Evolutionary conservation across 2,329 filamentous ascomycete species (phyloP).

Genomic region (Knoxdaviesia capensis): DNA sequence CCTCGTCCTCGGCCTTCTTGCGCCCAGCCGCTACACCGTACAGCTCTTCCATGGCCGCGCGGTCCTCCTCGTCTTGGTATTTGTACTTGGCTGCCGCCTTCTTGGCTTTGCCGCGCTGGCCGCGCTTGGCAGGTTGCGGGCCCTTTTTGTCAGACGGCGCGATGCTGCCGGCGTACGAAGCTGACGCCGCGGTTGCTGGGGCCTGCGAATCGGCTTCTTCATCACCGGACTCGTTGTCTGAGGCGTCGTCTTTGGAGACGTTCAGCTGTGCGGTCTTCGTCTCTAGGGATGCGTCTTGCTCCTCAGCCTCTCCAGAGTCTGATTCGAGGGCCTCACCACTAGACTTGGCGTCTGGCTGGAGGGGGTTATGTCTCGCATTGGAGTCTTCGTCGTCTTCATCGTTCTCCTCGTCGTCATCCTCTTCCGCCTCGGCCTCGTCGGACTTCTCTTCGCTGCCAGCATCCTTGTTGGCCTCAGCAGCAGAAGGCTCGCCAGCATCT

Average conservation of each 20-base stretch:
- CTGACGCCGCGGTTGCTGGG: slow-evolving; percentile 4
- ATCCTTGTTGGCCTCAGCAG: slow-evolving; percentile 13
- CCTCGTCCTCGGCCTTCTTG: slow-evolving; percentile 48
- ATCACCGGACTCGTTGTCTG: slow-evolving; percentile 8
- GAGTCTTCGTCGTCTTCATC: neutral
- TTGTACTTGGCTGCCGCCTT: slow-evolving; percentile 82
- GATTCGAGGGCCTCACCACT: neutral
- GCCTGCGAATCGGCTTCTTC: slow-evolving; percentile 6
- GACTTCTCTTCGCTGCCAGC: slow-evolving; percentile 8
- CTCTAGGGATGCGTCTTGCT: too few relatives aligned
- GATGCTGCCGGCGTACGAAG: slow-evolving; percentile 4
- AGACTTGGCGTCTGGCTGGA: neutral
- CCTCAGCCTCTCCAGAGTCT: neutral
- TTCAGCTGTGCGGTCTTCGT: neutral
- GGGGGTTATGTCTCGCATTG: neutral
- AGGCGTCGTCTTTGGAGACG: slow-evolving; percentile 1
- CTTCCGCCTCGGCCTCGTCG: slow-evolving; percentile 9
- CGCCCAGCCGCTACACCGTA: slow-evolving; percentile 56
- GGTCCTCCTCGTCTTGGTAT: slow-evolving; percentile 86
- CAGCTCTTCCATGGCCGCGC: slow-evolving; percentile 62
- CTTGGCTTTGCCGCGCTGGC: slow-evolving; percentile 67
- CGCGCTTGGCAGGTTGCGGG: slow-evolving; percentile 33
- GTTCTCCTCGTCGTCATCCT: slow-evolving; percentile 10
- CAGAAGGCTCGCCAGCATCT: slow-evolving; percentile 8
- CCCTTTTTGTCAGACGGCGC: slow-evolving; percentile 22